Conservation (phyloP, 1,284 basidiomycete genomes). For the Ganoderma multipileum region DNA sequence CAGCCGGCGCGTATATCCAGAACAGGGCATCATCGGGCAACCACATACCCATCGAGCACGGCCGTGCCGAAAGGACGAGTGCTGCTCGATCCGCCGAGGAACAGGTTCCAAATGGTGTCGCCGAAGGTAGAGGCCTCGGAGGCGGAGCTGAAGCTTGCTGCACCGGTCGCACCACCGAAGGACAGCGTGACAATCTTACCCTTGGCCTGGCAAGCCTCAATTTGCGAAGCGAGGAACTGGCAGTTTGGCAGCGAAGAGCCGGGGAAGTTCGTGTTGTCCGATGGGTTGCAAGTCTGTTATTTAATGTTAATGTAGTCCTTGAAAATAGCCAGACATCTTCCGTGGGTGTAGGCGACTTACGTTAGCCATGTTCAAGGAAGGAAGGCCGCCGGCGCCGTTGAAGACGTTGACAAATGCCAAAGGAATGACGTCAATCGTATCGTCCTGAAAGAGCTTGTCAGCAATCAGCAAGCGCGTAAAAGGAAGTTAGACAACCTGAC, state of each 20-base stretch:
- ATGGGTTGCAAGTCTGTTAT: constrained; percentile 52
- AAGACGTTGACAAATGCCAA: constrained; percentile 67
- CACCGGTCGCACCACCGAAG: constrained; percentile 67
- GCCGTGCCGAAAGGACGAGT: constrained; percentile 68
- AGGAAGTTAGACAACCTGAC: constrained; percentile 43
- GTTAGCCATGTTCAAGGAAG: constrained; percentile 67
- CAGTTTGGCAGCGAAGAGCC: constrained; percentile 67
- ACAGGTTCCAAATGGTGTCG: constrained; percentile 68
- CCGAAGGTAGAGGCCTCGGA: constrained; percentile 59
- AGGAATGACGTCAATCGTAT: constrained; percentile 60
- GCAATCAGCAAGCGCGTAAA: neutral
- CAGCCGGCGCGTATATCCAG: neutral
- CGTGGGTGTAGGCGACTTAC: constrained; percentile 40
- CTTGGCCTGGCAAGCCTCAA: constrained; percentile 64
- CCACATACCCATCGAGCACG: constrained; percentile 66
- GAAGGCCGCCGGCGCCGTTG: constrained; percentile 60
- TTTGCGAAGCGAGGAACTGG: constrained; percentile 58
- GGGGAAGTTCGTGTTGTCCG: constrained; percentile 50
- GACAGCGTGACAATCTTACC: constrained; percentile 73
- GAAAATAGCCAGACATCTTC: neutral
- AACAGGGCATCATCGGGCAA: neutral
- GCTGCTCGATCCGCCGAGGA: constrained; percentile 63
- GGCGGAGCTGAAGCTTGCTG: constrained; percentile 57
- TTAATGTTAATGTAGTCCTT: neutral
- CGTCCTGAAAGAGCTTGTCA: constrained; percentile 42